Percentiles rank a stretch among this genome's conserved stretches.
Conservation (phyloP, 2,329 filamentous ascomycete genomes). For the Phaeosphaeriaceae sp. region DNA sequence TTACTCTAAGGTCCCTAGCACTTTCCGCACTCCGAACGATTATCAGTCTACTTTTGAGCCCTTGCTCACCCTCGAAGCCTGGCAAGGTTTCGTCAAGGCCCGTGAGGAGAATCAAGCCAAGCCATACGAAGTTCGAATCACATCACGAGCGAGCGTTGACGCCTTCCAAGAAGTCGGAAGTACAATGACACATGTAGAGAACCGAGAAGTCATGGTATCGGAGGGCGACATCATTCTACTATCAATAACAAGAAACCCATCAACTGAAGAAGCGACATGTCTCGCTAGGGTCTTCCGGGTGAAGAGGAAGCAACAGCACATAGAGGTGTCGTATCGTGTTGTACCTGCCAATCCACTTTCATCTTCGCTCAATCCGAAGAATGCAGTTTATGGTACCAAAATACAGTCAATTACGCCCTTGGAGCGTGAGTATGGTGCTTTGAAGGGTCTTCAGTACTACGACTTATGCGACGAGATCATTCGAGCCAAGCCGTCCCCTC, state of each 20-base stretch:
- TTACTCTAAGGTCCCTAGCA: constrained; percentile 77
- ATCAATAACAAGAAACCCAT: constrained; percentile 74
- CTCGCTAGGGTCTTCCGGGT: constrained; percentile 83
- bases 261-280: constrained; percentile 76
- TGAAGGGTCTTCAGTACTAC: constrained; percentile 92
- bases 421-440: constrained; percentile 91
- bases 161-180: constrained; percentile 92
- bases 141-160: constrained; percentile 88
- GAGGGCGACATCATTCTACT: constrained; percentile 91
- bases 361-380: constrained; percentile 70
- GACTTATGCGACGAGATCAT: constrained; percentile 94
- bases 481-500: constrained; percentile 85
- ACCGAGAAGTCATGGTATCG: constrained; percentile 73
- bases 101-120: constrained; percentile 85
- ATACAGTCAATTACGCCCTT: constrained; percentile 93
- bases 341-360: constrained; percentile 70
- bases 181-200: constrained; percentile 72
- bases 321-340: constrained; percentile 87
- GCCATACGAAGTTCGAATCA: constrained; percentile 84
- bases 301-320: constrained; percentile 77
- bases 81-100: constrained; percentile 89
- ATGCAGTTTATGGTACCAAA: constrained; percentile 75
- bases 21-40: constrained; percentile 75
- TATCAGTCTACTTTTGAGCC: constrained; percentile 93
- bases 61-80: constrained; percentile 88